Base-by-base conservation (phyloP, 306 rosid species). In the Clitoria ternatea region DNA sequence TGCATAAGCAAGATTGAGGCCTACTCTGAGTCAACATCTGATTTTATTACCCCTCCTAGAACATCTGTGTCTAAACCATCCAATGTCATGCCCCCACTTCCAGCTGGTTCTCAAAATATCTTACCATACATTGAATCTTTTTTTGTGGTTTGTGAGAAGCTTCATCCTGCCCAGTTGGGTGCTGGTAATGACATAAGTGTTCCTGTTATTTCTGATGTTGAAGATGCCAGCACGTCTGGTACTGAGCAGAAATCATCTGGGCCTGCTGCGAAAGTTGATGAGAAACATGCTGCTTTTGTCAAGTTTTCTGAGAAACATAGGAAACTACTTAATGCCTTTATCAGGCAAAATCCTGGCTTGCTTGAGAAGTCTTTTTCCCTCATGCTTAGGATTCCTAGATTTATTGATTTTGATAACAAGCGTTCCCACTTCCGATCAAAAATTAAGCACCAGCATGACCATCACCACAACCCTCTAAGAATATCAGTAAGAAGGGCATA, bases 231-330 rank as follows among this genome's bases (percentile, higher is more conserved):
- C 67, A 76, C 89, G 69, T 88, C 89, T 70, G 73, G 80, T 79
- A 56, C 76, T 40, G 88, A 62, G 73, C 96, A 73, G 69, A 90
- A 89, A 83, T 68, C 80, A 56, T 79, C 84, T 18, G 88, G 74
- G 66, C 56, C 85, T 73, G 63, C 86, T 54, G 35, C 61, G 66
- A 93, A 84, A 84, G 77, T 77, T 60, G 98, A 93, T 52, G 98
- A 93, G 77, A 93, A 93, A 61, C 85, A 90, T 54, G 69, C 81
- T 70, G 86, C 94, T 56, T 88, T 93, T 26, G 82, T 87, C 64
- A 93, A 89, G 85, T 93, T 93, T 74, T 90, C 98, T 2, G 98
- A 93, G 86, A 93, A 90, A 86, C 98, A 93, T 63, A 79, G 97
- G 88, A 93, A 93, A 75, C 80, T 93, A 72, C 76, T 93, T 18